Percentiles rank a stretch among this genome's conserved stretches.
Evolutionary conservation across 169 alveolate species (phyloP).

Genomic region (Plasmodium relictum): DNA sequence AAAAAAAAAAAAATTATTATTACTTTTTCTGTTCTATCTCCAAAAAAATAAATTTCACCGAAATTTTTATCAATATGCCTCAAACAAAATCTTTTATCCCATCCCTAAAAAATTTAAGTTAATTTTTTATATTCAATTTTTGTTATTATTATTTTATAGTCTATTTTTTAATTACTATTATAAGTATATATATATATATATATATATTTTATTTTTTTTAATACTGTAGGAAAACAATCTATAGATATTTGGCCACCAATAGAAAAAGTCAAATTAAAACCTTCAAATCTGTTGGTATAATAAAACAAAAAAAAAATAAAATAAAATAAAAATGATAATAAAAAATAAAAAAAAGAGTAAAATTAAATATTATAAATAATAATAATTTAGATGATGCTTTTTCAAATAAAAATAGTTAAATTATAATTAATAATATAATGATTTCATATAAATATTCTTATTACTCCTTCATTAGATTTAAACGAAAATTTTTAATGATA

Average conservation of each 20-base stretch:
- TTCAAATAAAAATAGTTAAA: too few species aligned
- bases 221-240: slow-evolving; percentile 94
- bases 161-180: background rate
- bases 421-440: too few species aligned
- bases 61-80: slow-evolving; percentile 87
- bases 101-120: slow-evolving; percentile 89
- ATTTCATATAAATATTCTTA: too few species aligned
- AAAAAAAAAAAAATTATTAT: slow-evolving; percentile 10
- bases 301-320: slow-evolving; percentile 85
- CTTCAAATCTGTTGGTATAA: slow-evolving; percentile 84
- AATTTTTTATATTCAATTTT: too few species aligned
- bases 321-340: slow-evolving; percentile 83
- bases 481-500: slow-evolving; percentile 54
- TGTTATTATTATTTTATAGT: too few species aligned
- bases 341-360: slow-evolving; percentile 84
- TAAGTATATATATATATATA: background rate
- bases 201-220: slow-evolving; percentile 7
- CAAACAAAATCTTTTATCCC: slow-evolving; percentile 95
- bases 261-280: slow-evolving; percentile 88
- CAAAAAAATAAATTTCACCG: slow-evolving; percentile 94
- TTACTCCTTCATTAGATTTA: slow-evolving; percentile 42
- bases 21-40: slow-evolving; percentile 92
- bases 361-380: too few species aligned
- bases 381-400: too few species aligned
- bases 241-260: slow-evolving; percentile 98